Percentiles rank a stretch among this genome's conserved stretches.
Conservation (phyloP, 768 basidiomycete species). For the Amanita polypyramis region DNA sequence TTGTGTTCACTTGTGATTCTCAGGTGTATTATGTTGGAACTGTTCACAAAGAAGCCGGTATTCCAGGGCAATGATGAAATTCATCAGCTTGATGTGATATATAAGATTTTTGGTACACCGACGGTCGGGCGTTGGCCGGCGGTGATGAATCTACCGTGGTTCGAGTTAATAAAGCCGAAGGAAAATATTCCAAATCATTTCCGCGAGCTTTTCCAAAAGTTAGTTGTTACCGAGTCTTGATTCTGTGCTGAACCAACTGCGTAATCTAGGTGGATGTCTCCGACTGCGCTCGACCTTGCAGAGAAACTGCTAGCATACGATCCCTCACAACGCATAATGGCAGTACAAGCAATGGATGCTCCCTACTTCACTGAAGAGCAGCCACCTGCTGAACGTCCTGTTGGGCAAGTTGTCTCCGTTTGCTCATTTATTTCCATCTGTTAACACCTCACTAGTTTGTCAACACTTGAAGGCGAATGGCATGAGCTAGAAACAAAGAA, state of each 20-base stretch:
- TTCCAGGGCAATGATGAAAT: slow-evolving; percentile 99
- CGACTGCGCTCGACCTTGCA: slow-evolving; percentile 80
- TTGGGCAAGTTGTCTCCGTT: slow-evolving; percentile 47
- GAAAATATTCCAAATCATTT: slow-evolving; percentile 67
- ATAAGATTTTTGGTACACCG: slow-evolving; percentile 86
- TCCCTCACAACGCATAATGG: slow-evolving; percentile 66
- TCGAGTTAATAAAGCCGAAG: slow-evolving; percentile 92
- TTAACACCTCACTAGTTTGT: slow-evolving; percentile 38
- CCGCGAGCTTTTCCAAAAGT: slow-evolving; percentile 82
- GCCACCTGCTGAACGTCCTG: slow-evolving; percentile 63
- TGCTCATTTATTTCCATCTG: background rate
- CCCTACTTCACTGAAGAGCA: slow-evolving; percentile 80
- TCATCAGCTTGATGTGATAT: slow-evolving; percentile 90
- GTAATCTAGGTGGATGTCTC: slow-evolving; percentile 65
- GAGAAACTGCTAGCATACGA: slow-evolving; percentile 74
- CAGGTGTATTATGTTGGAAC: slow-evolving; percentile 97
- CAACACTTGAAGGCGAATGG: slow-evolving; percentile 87
- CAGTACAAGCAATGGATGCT: slow-evolving; percentile 68
- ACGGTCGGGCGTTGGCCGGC: slow-evolving; percentile 74
- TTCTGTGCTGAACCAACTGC: slow-evolving; percentile 1
- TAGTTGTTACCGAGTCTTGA: slow-evolving; percentile 12
- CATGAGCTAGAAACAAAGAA: slow-evolving; percentile 95
- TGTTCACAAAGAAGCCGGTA: slow-evolving; percentile 91
- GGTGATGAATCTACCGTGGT: slow-evolving; percentile 86
- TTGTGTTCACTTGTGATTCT: background rate